Conservation (phyloP, 306 rosid species). For the Cajanus cajan region DNA sequence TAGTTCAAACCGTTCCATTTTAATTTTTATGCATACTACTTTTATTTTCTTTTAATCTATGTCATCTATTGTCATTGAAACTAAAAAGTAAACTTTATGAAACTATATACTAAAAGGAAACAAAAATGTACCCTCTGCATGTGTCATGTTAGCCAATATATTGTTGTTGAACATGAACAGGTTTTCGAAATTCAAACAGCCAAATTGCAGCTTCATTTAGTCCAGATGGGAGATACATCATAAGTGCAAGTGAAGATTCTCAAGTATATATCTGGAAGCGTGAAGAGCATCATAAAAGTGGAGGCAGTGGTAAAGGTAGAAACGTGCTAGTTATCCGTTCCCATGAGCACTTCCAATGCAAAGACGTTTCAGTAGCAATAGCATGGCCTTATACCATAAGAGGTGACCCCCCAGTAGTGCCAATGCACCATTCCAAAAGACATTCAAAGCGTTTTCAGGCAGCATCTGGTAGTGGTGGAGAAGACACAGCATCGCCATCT, state of each 20-base stretch:
- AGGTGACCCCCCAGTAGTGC: constrained; percentile 54
- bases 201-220: constrained; percentile 75
- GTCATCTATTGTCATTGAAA: too few relatives aligned
- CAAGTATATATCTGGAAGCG: constrained; percentile 68
- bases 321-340: constrained; percentile 31
- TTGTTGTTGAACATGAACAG: constrained; percentile 32
- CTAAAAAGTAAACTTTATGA: too few relatives aligned
- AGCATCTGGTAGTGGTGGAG: constrained; percentile 3
- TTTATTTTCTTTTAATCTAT: too few relatives aligned
- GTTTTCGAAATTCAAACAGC: constrained; percentile 46
- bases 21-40: too few relatives aligned
- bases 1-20: too few relatives aligned
- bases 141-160: neutral
- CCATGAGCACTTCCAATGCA: constrained; percentile 68
- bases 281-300: constrained; percentile 45
- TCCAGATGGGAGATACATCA: constrained; percentile 57
- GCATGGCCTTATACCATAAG: constrained; percentile 65
- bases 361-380: constrained; percentile 72
- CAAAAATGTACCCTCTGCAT: too few relatives aligned
- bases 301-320: constrained; percentile 40
- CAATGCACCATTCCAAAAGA: constrained; percentile 38
- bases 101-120: too few relatives aligned
- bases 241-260: constrained; percentile 83
- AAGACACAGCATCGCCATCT: constrained; percentile 9
- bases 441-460: constrained; percentile 43